Evolutionary conservation across 1,139 yeast species (phyloP).

Genomic region (Candida mesenterica): DNA sequence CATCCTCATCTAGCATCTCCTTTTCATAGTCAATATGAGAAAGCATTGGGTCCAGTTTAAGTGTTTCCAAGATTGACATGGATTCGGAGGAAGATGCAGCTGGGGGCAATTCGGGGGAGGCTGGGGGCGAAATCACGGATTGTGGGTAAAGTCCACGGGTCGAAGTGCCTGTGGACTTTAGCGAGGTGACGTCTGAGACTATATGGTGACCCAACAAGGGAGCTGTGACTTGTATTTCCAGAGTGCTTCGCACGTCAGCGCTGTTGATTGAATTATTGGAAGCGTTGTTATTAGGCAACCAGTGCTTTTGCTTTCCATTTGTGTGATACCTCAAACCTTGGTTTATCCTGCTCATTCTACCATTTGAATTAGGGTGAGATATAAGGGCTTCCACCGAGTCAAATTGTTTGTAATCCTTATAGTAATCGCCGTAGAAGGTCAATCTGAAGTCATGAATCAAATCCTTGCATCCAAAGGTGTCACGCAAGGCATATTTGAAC

Average conservation of each 20-base stretch:
- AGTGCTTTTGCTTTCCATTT: constrained; percentile 79
- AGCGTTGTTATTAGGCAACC: constrained; percentile 57
- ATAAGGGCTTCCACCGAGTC: constrained; percentile 74
- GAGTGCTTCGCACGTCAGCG: constrained; percentile 24
- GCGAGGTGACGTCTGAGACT: constrained; percentile 19
- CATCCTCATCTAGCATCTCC: constrained; percentile 45
- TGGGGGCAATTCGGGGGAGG: constrained; percentile 24
- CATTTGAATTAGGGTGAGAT: constrained; percentile 65
- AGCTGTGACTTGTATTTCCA: constrained; percentile 25
- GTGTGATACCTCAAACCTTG: constrained; percentile 81
- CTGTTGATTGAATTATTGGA: constrained; percentile 10
- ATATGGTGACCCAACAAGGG: constrained; percentile 6
- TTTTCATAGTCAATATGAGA: constrained; percentile 29
- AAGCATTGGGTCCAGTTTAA: constrained; percentile 23
- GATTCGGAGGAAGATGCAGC: constrained; percentile 6
- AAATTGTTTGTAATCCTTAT: constrained; percentile 74
- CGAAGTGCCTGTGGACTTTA: constrained; percentile 35
- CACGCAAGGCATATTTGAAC: constrained; percentile 63
- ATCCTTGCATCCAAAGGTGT: constrained; percentile 75
- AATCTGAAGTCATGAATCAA: constrained; percentile 70
- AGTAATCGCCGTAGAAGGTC: constrained; percentile 67
- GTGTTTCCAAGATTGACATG: constrained; percentile 24
- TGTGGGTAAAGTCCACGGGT: constrained; percentile 31
- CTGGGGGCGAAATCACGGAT: constrained; percentile 24
- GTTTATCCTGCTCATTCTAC: constrained; percentile 70